Conservation (phyloP, 164 flowering plant species). For the Aristolochia contorta region DNA sequence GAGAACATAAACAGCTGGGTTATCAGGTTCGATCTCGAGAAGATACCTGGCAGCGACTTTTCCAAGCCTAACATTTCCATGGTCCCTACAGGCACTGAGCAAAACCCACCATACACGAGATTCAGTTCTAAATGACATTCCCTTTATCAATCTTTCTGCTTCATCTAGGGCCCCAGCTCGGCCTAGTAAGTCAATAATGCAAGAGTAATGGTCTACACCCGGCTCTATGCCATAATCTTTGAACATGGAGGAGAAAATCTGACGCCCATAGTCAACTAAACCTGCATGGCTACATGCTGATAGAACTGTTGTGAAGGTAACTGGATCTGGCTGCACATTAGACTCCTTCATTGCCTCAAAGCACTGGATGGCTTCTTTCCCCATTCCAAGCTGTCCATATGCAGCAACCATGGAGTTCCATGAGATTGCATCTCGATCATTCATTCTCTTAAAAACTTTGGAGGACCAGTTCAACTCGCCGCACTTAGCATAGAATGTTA, state of each 20-base stretch:
- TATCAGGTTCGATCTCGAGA: constrained; percentile 32
- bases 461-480: constrained; percentile 38
- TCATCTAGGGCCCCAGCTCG: constrained; percentile 50
- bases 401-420: constrained; percentile 61
- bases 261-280: constrained; percentile 39
- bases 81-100: constrained; percentile 57
- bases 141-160: constrained; percentile 35
- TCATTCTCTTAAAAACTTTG: constrained; percentile 34
- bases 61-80: constrained; percentile 50
- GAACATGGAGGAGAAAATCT: constrained; percentile 46
- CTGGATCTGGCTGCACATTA: constrained; percentile 31
- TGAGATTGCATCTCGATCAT: constrained; percentile 33
- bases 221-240: constrained; percentile 34
- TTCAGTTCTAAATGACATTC: constrained; percentile 19
- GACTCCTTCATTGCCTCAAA: constrained; percentile 34
- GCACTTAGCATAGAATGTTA: constrained; percentile 52
- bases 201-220: constrained; percentile 44
- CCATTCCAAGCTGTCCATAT: constrained; percentile 56
- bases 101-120: constrained; percentile 45
- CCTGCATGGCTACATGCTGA: constrained; percentile 73
- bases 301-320: constrained; percentile 54
- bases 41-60: constrained; percentile 38
- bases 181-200: constrained; percentile 49
- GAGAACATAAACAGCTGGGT: constrained; percentile 45
- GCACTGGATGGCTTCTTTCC: constrained; percentile 37